These are phyloP conservation scores for Psilocybe tampanensis DNA, from an alignment of 768 basidiomycete genomes.

Conservation along the genomic window DNA sequence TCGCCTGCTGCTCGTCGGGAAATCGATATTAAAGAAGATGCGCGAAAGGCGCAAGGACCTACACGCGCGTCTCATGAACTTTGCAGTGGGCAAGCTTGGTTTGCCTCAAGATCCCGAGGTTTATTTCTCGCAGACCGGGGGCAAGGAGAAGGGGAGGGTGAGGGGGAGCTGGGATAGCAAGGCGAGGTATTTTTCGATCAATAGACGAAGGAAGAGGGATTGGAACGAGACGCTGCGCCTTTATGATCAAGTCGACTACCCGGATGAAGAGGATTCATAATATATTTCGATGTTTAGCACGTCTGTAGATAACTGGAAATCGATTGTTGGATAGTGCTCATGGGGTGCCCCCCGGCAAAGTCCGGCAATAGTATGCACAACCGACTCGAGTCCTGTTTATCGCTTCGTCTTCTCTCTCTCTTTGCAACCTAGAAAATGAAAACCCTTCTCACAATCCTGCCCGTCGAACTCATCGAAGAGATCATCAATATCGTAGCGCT, in stretches of 20 bases:
- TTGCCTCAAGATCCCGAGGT: slow-evolving; percentile 73
- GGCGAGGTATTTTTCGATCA: slow-evolving; percentile 78
- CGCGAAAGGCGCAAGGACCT: slow-evolving; percentile 56
- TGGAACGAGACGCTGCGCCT: slow-evolving; percentile 87
- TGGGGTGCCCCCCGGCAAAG: too few relatives aligned
- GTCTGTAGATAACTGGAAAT: too few relatives aligned
- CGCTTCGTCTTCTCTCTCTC: too few relatives aligned
- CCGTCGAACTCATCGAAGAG: not conserved
- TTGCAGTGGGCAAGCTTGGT: slow-evolving; percentile 59
- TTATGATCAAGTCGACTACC: slow-evolving; percentile 85
- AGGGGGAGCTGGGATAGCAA: slow-evolving; percentile 69
- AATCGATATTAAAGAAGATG: slow-evolving; percentile 54
- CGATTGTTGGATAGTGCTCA: too few relatives aligned
- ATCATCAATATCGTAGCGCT: not conserved
- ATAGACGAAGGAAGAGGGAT: slow-evolving; percentile 78
- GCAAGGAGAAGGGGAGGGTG: slow-evolving; percentile 72
- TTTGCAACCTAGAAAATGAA: too few relatives aligned
- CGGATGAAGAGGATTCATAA: slow-evolving; percentile 25
- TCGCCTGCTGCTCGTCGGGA: slow-evolving; percentile 65
- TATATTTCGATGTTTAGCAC: too few relatives aligned
- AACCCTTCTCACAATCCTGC: not conserved
- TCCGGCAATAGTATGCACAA: too few relatives aligned
- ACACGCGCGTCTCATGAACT: slow-evolving; percentile 68
- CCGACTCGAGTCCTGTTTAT: too few relatives aligned
- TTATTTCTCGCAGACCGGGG: slow-evolving; percentile 61